Percentiles rank a stretch among this genome's conserved stretches.
phyloP scores from a whole-genome alignment of 106 monocot species.

The Alisma plantagoaquatica region DNA sequence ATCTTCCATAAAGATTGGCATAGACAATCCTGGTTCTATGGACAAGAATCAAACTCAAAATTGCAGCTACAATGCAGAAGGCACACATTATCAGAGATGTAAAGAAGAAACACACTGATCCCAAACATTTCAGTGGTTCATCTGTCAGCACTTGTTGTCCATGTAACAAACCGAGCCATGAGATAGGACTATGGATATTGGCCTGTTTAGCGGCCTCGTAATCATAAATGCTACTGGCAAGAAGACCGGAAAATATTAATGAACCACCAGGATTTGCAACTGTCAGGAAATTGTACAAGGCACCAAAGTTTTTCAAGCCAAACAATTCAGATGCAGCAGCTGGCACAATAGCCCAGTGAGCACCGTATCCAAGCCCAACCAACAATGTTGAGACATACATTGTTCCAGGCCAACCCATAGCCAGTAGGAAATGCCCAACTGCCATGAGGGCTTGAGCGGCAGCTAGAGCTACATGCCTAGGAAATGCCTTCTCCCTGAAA shows the following conservation, averaged over 20 bases:
- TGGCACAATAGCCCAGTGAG: constrained; percentile 49
- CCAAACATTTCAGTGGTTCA: constrained; percentile 26
- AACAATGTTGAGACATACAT: constrained; percentile 37
- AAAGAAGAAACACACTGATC: constrained; percentile 41
- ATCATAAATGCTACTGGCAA: constrained; percentile 42
- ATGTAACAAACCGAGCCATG: constrained; percentile 1
- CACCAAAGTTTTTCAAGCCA: constrained; percentile 37
- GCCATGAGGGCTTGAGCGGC: constrained; percentile 33
- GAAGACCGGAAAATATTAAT: constrained; percentile 32
- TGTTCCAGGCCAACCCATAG: constrained; percentile 47
- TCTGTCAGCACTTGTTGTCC: constrained; percentile 1
- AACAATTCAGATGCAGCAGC: constrained; percentile 40
- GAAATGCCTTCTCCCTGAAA: constrained; percentile 32
- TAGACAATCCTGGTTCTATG: constrained; percentile 47
- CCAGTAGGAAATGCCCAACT: constrained; percentile 35
- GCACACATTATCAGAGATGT: constrained; percentile 50
- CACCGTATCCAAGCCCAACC: constrained; percentile 42
- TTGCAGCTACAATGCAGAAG: constrained; percentile 31
- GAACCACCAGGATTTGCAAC: constrained; percentile 45
- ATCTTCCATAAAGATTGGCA: constrained; percentile 34
- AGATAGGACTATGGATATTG: neutral
- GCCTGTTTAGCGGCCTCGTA: constrained; percentile 38
- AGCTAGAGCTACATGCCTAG: constrained; percentile 31
- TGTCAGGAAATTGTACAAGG: constrained; percentile 48
- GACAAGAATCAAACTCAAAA: constrained; percentile 48